Evolutionary conservation across 345 rosid genomes (phyloP).

Genomic region (Gossypium arboreum): DNA sequence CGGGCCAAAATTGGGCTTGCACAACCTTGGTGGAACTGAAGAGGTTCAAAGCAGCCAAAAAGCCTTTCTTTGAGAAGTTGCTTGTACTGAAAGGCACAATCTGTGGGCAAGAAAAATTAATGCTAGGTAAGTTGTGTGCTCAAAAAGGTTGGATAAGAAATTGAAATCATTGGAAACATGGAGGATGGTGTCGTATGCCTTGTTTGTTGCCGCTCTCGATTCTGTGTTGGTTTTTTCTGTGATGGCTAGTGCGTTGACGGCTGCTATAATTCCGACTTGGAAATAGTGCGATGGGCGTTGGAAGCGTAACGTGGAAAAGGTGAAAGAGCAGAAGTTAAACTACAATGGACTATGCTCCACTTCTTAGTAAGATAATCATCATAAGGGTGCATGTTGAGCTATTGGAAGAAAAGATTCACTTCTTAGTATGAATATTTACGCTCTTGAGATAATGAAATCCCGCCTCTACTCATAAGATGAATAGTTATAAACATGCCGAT

Average conservation of each 20-base stretch:
- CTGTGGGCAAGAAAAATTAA: conserved; percentile 42
- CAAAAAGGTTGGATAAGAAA: conserved; percentile 67
- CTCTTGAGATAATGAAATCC: too few species aligned
- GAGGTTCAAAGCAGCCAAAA: conserved; percentile 57
- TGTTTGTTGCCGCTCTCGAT: conserved; percentile 65
- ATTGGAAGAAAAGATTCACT: too few species aligned
- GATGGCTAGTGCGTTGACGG: conserved; percentile 73
- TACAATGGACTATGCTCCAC: conserved; percentile 44
- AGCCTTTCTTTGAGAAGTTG: conserved; percentile 72
- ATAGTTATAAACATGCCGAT: conserved; percentile 20
- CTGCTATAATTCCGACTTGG: conserved; percentile 71
- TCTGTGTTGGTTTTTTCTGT: conserved; percentile 75
- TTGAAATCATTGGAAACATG: conserved; percentile 55
- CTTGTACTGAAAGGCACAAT: conserved; percentile 48
- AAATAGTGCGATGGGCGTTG: conserved; percentile 73
- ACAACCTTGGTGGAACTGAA: conserved; percentile 54
- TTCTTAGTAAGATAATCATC: conserved; percentile 50
- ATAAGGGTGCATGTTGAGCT: not conserved
- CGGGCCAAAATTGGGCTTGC: too few species aligned
- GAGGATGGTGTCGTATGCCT: conserved; percentile 69
- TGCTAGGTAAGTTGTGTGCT: conserved; percentile 50
- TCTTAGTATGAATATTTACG: too few species aligned
- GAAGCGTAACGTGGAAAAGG: conserved; percentile 52
- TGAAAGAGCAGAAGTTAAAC: conserved; percentile 54
- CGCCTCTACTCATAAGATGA: too few species aligned